A percentile compares a stretch with the other conserved stretches of the same genome.
These are phyloP conservation scores for Phialocephala sp. DNA, from an alignment of 2,329 filamentous ascomycete species.

Conservation along the genomic window DNA sequence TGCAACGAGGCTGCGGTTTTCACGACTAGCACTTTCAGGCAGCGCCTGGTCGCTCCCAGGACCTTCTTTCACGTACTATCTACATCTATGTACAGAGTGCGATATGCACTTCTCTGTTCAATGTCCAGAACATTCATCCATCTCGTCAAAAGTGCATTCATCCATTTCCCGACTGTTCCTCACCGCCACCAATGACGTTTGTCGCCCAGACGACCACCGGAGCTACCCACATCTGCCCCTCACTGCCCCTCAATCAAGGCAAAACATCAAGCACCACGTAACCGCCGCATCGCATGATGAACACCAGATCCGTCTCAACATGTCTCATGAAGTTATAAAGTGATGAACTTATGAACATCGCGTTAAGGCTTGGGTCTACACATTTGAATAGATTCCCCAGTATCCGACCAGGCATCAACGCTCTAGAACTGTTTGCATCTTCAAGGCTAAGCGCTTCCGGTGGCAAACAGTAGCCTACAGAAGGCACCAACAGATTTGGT, in stretches of 20 bases:
- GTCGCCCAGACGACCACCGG: not conserved
- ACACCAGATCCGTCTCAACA: not conserved
- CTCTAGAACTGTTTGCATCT: too few relatives aligned
- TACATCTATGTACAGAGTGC: not conserved
- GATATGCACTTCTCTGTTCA: too few relatives aligned
- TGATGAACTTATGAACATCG: not conserved
- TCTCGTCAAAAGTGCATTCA: not conserved
- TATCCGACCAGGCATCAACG: too few relatives aligned
- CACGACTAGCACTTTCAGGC: not conserved
- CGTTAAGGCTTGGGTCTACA: not conserved
- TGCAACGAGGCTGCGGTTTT: not conserved
- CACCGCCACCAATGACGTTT: slow-evolving; percentile 14
- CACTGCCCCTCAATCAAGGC: not conserved
- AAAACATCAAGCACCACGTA: slow-evolving; percentile 1
- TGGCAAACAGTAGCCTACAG: too few relatives aligned
- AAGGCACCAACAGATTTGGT: too few relatives aligned
- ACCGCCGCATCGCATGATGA: not conserved
- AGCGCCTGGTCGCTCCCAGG: not conserved
- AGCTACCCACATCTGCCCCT: slow-evolving; percentile 4
- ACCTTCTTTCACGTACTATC: not conserved
- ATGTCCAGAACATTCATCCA: not conserved
- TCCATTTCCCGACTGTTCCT: not conserved
- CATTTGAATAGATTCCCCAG: too few relatives aligned
- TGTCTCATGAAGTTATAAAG: not conserved
- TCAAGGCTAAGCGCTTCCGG: too few relatives aligned